Percentiles rank a stretch among this genome's conserved stretches.
Conservation (phyloP, 257 asterid genomes). For the Solanum piurae region DNA sequence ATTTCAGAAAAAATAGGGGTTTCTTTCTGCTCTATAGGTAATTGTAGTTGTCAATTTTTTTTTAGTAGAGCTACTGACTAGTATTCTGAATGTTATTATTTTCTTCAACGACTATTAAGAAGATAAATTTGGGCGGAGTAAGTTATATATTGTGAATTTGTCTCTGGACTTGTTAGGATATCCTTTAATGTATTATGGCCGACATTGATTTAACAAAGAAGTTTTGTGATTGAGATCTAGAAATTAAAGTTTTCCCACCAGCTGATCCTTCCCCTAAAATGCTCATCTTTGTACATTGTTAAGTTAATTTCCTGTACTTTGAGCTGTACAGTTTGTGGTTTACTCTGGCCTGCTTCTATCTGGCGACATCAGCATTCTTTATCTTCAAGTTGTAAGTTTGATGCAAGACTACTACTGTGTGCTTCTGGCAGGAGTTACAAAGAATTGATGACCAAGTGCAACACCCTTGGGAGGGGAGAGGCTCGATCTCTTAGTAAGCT, state of each 20-base stretch:
- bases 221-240: not conserved
- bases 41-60: not conserved
- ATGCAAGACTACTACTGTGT: constrained; percentile 2
- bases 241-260: not conserved
- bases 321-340: not conserved
- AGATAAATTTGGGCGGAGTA: not conserved
- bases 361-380: not conserved
- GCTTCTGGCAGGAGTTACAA: constrained; percentile 63
- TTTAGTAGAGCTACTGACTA: not conserved
- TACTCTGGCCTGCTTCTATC: not conserved
- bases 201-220: not conserved
- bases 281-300: not conserved
- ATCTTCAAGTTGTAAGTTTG: not conserved
- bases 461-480: constrained; percentile 83
- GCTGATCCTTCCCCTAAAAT: not conserved
- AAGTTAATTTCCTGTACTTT: not conserved
- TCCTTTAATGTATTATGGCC: not conserved
- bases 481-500: constrained; percentile 59
- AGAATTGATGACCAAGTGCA: constrained; percentile 88
- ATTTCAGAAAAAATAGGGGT: not conserved
- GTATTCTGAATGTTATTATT: not conserved
- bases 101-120: not conserved
- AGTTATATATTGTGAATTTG: not conserved
- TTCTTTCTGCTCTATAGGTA: not conserved
- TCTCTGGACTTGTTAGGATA: not conserved